A percentile compares a stretch with the other conserved stretches of the same genome.
phyloP scores from a whole-genome alignment of 768 basidiomycete species.

The Tubosaeta sp. region DNA sequence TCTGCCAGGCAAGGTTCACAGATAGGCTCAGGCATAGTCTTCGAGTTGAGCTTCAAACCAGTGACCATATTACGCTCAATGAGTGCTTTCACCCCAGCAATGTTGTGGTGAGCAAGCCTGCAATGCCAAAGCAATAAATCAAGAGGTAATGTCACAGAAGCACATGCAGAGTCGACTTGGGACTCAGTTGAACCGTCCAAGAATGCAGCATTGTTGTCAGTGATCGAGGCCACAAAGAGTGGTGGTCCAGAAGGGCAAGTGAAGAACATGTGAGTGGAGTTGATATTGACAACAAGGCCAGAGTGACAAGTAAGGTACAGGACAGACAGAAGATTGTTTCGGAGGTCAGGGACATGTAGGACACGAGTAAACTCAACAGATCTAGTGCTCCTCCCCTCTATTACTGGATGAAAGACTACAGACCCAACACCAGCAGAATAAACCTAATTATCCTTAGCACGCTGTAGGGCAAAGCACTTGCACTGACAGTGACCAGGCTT shows the following conservation, averaged over 20 bases:
- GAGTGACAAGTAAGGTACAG: too few relatives aligned
- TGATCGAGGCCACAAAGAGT: slow-evolving; percentile 9
- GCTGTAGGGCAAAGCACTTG: too few relatives aligned
- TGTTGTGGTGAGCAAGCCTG: slow-evolving; percentile 17
- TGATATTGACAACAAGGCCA: too few relatives aligned
- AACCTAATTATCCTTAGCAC: too few relatives aligned
- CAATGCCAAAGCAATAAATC: slow-evolving; percentile 22
- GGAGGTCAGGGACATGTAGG: neutral
- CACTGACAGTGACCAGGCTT: too few relatives aligned
- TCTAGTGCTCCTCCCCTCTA: too few relatives aligned
- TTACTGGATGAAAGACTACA: too few relatives aligned
- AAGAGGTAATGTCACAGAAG: slow-evolving; percentile 9
- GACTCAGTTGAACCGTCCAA: slow-evolving; percentile 15
- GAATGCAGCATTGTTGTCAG: slow-evolving; percentile 16
- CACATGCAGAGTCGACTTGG: neutral
- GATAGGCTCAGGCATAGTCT: neutral
- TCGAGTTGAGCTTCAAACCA: neutral
- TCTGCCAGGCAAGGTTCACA: slow-evolving; percentile 10
- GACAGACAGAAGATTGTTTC: too few relatives aligned
- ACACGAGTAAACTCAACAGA: neutral
- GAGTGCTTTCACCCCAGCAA: slow-evolving; percentile 6
- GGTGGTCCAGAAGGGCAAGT: too few relatives aligned
- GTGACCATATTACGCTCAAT: slow-evolving; percentile 14
- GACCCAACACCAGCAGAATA: too few relatives aligned
- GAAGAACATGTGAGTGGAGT: too few relatives aligned